Evolutionary conservation across 2,329 filamentous ascomycete genomes (phyloP).

Genomic region (Coccinonectria pachysandricola): DNA sequence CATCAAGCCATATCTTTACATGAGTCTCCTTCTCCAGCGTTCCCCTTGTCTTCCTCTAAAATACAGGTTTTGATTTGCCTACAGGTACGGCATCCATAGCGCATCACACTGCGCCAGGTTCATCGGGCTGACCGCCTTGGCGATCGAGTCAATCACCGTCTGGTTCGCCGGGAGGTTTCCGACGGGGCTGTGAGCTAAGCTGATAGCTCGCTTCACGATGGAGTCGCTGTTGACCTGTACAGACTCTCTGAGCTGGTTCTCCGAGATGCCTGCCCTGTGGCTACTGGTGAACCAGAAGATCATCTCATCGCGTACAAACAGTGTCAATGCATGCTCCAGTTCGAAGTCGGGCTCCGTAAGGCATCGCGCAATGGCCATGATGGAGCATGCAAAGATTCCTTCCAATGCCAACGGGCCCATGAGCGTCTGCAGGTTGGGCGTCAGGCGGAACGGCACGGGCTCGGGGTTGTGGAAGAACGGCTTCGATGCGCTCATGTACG

Average conservation of each 20-base stretch:
- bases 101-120: conserved; percentile 82
- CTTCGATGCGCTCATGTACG: conserved; percentile 73
- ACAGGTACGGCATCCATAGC: conserved; percentile 96
- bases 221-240: conserved; percentile 82
- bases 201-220: conserved; percentile 83
- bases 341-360: conserved; percentile 82
- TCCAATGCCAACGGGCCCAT: conserved; percentile 95
- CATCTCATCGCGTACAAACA: conserved; percentile 97
- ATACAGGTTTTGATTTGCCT: conserved; percentile 19
- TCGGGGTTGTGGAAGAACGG: conserved; percentile 93
- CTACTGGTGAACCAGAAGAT: conserved; percentile 87
- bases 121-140: conserved; percentile 85
- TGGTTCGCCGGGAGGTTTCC: conserved; percentile 89
- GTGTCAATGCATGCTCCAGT: conserved; percentile 85
- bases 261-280: conserved; percentile 48
- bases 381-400: conserved; percentile 85
- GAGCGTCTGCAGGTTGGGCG: conserved; percentile 87
- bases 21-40: too few species aligned
- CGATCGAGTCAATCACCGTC: conserved; percentile 89
- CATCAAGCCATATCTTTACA: too few species aligned
- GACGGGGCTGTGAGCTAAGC: conserved; percentile 66
- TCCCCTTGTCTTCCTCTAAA: too few species aligned
- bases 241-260: conserved; percentile 63
- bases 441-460: conserved; percentile 92
- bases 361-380: conserved; percentile 94